phyloP scores from a whole-genome alignment of 495 filamentous ascomycete genomes.

The Podospora comata region DNA sequence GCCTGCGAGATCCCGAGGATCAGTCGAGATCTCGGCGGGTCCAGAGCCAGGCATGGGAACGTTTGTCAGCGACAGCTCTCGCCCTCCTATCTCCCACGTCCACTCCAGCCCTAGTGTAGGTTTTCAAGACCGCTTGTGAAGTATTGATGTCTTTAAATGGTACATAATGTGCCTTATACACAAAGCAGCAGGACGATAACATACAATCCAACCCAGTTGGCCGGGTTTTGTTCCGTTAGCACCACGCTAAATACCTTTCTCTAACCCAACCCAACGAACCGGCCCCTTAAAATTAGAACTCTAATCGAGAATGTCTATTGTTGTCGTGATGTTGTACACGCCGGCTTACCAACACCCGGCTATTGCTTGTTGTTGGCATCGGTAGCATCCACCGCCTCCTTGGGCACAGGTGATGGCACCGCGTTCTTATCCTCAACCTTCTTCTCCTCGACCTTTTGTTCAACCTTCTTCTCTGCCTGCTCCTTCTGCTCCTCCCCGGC shows the following conservation, averaged over 20 bases:
- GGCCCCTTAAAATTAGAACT: background rate
- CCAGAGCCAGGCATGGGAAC: background rate
- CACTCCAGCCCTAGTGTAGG: too few relatives aligned
- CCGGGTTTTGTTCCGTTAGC: background rate
- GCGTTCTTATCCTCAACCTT: constrained; percentile 9
- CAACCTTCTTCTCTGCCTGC: constrained; percentile 3
- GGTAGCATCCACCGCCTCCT: constrained; percentile 28
- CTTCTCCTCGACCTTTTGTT: constrained; percentile 11
- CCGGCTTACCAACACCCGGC: background rate
- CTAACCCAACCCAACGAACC: background rate
- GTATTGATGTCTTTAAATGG: background rate
- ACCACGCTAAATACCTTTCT: background rate
- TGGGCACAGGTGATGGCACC: constrained; percentile 13
- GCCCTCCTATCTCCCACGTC: too few relatives aligned
- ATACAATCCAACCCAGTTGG: background rate
- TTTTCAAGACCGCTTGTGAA: too few relatives aligned
- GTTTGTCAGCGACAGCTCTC: too few relatives aligned
- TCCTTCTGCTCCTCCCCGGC: background rate
- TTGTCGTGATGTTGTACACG: background rate
- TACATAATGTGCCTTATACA: background rate
- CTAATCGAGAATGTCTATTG: background rate
- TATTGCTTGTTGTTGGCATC: constrained; percentile 31
- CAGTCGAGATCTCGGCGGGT: background rate
- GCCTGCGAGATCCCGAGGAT: too few relatives aligned
- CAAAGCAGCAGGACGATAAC: background rate